Base-by-base conservation (phyloP, 306 rosid genomes). In the Rosa lucieae region DNA sequence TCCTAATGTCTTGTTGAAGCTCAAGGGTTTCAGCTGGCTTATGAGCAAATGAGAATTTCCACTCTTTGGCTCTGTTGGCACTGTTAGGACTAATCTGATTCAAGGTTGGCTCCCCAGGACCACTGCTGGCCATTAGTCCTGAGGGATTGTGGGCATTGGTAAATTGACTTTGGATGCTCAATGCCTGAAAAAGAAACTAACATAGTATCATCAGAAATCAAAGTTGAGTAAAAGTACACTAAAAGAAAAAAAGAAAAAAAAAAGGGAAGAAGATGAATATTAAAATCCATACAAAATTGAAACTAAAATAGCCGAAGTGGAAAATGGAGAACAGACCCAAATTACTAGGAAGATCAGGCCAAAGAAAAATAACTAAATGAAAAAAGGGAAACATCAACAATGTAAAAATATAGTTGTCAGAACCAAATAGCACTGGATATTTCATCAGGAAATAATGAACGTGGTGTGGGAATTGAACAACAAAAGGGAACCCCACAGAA, bases 21-120 rank as follows among this genome's bases (percentile, higher is more conserved):
- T 81, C 87, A 39, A 75, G 62, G 43, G 77, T 63, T 87, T 88
- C 92, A 5, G 74, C 68, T 65, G 91, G 84, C 75, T 86, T 92
- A 13, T 74, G 88, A 10, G 87, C 72, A 86, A 94, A 85, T 44
- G 99, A 89, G 77, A 92, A 91, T 55, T 86, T 88, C 81, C 74
- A 66, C 53, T 80, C 79, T 51, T 76, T 70, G 29, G 67, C 79
- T 51, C 79, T 58, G 39, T 20, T 83, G 77, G 74, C 79, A 49
- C 83, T 56, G 56, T 79, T 74, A 53, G 89, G 87, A 76, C 80
- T 82, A 11, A 32, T 61, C 67, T 56, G 77, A 74, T 70, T 70
- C 18, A 70, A 62, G 37, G 67, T 47, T 37, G 79, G 55, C 80
- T 70, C 87, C 67, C 68, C 56, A 20, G 42, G 42, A 18, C 73